Conservation (phyloP, 2,329 filamentous ascomycete species). For the Chalara sp. region DNA sequence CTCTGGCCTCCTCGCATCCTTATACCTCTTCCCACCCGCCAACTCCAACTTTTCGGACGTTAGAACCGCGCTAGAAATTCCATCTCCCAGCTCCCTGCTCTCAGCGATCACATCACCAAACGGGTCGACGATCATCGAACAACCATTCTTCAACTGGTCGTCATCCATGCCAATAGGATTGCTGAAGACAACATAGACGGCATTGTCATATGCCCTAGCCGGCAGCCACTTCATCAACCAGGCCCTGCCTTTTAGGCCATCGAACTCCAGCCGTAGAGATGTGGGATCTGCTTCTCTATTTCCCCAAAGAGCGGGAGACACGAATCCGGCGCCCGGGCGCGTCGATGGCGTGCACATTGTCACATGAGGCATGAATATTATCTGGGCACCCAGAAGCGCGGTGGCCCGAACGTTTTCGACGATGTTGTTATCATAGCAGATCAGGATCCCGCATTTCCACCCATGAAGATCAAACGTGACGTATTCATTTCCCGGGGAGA, state of each 20-base stretch:
- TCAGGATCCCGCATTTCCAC: slow-evolving; percentile 10
- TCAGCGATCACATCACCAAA: slow-evolving; percentile 11
- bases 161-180: slow-evolving; percentile 12
- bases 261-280: slow-evolving; percentile 7
- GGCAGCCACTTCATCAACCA: slow-evolving; percentile 17
- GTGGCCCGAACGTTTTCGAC: slow-evolving; percentile 11
- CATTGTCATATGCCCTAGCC: slow-evolving; percentile 13
- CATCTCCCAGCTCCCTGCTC: slow-evolving; percentile 8
- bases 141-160: slow-evolving; percentile 11
- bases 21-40: slow-evolving; percentile 6
- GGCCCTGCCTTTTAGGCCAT: slow-evolving; percentile 10
- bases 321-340: slow-evolving; percentile 10
- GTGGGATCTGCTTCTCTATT: slow-evolving; percentile 8
- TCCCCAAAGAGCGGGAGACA: slow-evolving; percentile 5
- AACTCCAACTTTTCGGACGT: slow-evolving; percentile 5
- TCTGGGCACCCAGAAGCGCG: slow-evolving; percentile 10
- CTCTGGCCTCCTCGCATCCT: slow-evolving; percentile 8
- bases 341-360: slow-evolving; percentile 13
- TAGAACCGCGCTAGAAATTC: slow-evolving; percentile 5
- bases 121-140: slow-evolving; percentile 12
- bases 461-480: slow-evolving; percentile 10
- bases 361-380: slow-evolving; percentile 14
- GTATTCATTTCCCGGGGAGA: slow-evolving; percentile 11
- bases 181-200: slow-evolving; percentile 11
- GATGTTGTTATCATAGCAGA: slow-evolving; percentile 13